phyloP scores from a whole-genome alignment of 2,329 filamentous ascomycete genomes.

The Pseudopyricularia cyperi region DNA sequence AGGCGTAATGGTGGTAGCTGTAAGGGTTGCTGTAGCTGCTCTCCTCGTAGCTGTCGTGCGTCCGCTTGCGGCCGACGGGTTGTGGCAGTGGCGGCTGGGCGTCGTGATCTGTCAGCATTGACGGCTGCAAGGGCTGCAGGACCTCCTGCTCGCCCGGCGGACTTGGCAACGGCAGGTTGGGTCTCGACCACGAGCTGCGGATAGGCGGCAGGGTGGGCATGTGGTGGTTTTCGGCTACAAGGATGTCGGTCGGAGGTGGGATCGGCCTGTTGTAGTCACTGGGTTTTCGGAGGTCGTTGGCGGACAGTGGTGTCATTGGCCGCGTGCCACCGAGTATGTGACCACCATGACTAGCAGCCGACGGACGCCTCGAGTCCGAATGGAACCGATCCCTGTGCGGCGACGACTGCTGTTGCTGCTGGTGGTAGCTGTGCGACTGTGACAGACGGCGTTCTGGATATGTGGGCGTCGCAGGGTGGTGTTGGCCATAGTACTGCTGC shows the following conservation, averaged over 20 bases:
- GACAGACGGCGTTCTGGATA: constrained; percentile 1
- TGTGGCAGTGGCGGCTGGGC: background rate
- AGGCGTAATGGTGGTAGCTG: background rate
- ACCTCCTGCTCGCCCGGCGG: background rate
- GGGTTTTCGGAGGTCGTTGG: background rate
- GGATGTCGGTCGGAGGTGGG: background rate
- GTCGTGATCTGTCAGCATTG: background rate
- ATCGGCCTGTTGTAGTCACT: background rate
- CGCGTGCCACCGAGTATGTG: background rate
- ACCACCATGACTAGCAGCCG: background rate
- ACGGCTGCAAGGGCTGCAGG: background rate
- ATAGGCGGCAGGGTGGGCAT: background rate
- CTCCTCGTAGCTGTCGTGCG: background rate
- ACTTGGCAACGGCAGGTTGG: background rate
- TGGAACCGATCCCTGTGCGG: background rate
- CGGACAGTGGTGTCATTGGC: background rate
- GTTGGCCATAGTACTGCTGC: background rate
- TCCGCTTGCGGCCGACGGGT: background rate
- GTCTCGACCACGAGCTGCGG: background rate
- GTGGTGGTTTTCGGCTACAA: background rate
- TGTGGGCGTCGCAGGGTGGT: constrained; percentile 3
- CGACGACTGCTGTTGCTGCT: background rate
- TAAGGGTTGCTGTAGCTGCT: background rate
- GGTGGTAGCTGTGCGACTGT: background rate
- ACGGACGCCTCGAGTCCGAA: background rate